Conservation (phyloP, 2,329 filamentous ascomycete genomes). For the Cercospora sp. region DNA sequence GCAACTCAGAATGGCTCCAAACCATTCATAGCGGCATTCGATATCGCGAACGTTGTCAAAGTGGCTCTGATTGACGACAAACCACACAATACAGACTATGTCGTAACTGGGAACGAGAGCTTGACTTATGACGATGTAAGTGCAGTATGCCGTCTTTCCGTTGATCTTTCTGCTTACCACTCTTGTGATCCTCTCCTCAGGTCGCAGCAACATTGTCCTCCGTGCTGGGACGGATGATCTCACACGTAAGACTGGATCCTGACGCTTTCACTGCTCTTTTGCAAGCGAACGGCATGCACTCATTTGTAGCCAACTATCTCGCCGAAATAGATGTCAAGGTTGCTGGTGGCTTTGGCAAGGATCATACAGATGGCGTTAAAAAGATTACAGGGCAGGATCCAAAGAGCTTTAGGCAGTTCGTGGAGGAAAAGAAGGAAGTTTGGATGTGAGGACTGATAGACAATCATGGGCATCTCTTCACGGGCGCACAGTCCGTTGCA, state of each 20-base stretch:
- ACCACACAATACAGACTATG: conserved; percentile 46
- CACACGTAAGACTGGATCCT: conserved; percentile 15
- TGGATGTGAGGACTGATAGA: conserved; percentile 2
- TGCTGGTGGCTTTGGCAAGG: conserved; percentile 10
- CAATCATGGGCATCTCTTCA: not conserved
- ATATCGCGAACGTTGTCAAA: conserved; percentile 51
- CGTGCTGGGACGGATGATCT: conserved; percentile 14
- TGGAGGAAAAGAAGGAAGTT: conserved; percentile 13
- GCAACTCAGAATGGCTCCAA: conserved; percentile 48
- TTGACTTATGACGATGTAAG: conserved; percentile 38
- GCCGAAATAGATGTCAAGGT: conserved; percentile 22
- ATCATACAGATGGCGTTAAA: conserved; percentile 17
- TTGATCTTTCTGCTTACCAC: not conserved
- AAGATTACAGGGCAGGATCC: conserved; percentile 16
- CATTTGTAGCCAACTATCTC: conserved; percentile 16
- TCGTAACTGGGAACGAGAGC: conserved; percentile 39
- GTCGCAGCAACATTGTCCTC: conserved; percentile 17
- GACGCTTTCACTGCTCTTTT: conserved; percentile 13
- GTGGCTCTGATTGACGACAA: conserved; percentile 43
- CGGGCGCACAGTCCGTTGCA: not conserved
- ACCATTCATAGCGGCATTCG: conserved; percentile 49
- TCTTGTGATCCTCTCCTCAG: conserved; percentile 1
- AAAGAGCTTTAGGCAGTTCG: conserved; percentile 15
- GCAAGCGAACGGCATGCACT: not conserved
- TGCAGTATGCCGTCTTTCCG: not conserved